These are phyloP conservation scores for Steccherinum ochraceum DNA, from an alignment of 768 basidiomycete genomes.

Conservation along the genomic window DNA sequence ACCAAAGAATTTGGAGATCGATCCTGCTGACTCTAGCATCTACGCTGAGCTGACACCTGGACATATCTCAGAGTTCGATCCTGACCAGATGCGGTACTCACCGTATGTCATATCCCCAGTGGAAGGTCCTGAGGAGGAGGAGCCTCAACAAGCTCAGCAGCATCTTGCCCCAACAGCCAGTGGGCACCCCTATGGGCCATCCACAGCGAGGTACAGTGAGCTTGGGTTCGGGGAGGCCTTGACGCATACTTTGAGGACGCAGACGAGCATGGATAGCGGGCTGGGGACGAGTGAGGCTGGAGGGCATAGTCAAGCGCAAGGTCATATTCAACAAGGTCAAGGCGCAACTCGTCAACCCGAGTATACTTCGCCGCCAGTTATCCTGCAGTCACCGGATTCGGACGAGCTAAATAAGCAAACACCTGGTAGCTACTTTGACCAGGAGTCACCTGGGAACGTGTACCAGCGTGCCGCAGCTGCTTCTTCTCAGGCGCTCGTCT, in stretches of 20 bases:
- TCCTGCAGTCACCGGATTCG: neutral
- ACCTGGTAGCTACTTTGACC: neutral
- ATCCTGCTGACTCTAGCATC: conserved; percentile 9
- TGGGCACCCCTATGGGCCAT: conserved; percentile 17
- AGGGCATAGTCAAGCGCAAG: neutral
- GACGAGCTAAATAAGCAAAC: neutral
- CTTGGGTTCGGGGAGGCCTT: conserved; percentile 63
- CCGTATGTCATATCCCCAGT: conserved; percentile 12
- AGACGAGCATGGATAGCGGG: conserved; percentile 35
- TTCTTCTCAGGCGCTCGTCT: neutral
- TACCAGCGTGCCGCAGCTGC: conserved; percentile 1
- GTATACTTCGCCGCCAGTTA: neutral
- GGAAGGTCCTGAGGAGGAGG: neutral
- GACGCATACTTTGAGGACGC: conserved; percentile 34
- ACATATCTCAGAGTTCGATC: conserved; percentile 22
- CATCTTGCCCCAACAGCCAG: conserved; percentile 10
- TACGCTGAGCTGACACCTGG: conserved; percentile 24
- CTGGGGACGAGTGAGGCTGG: conserved; percentile 37
- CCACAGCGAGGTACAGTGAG: conserved; percentile 28
- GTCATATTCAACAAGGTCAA: neutral
- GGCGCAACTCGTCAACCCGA: too few relatives aligned
- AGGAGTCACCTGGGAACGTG: conserved; percentile 5
- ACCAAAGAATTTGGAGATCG: conserved; percentile 6
- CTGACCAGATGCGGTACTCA: conserved; percentile 25
- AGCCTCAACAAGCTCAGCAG: conserved; percentile 19